Evolutionary conservation across 2,329 filamentous ascomycete species (phyloP), one percentile per base, ranked within the genome.

Genomic region (Mariannaea elegans): DNA sequence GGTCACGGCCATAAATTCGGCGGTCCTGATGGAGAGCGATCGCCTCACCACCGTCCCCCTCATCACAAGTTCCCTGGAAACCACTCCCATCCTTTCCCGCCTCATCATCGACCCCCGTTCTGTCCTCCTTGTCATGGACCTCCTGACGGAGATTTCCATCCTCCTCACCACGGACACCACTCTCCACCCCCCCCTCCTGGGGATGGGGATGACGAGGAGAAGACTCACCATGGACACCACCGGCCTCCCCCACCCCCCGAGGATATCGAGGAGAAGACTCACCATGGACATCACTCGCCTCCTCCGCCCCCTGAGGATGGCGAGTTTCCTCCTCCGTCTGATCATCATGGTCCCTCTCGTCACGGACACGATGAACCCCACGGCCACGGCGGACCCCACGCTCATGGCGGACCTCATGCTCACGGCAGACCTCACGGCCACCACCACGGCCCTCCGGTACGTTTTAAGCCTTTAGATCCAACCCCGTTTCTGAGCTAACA

Each of bases 381-480:
- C n/a, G n/a, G n/a, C 12, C 47, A 44, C 14, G 39, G 18, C 12
- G 9, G 18, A 18, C 39, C 39, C 18, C 39, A 13, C 21, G 4
- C 18, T 13, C 13, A 44, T 13, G 36, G 38, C 18, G 38, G 42
- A 9, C 27, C n/a, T 46, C 47, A 32, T n/a, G 48, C 53, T 21
- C 55, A 54, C 18, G 52, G 42, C 27, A 38, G 31, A 23, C 46
- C 7, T 34, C 23, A 24, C n/a, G 54, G 31, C 13, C 70, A 70
- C 57, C 67, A 73, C 42, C 71, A 73, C 34, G 67, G 67, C 14
- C 32, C 32, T 36, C 32, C 32, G 14, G 67, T 69, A 69, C 18
- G 67, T 65, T 9, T n/a, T 7, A 34, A 7, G 16, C 8, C 14
- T 32, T 4, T 5, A n/a, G 4, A 36, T 38, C 23, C 10, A 42